Evolutionary conservation across 352 stramenopile species (phyloP), one percentile per base, ranked within the genome.

Genomic region (Phytophthora idaei): DNA sequence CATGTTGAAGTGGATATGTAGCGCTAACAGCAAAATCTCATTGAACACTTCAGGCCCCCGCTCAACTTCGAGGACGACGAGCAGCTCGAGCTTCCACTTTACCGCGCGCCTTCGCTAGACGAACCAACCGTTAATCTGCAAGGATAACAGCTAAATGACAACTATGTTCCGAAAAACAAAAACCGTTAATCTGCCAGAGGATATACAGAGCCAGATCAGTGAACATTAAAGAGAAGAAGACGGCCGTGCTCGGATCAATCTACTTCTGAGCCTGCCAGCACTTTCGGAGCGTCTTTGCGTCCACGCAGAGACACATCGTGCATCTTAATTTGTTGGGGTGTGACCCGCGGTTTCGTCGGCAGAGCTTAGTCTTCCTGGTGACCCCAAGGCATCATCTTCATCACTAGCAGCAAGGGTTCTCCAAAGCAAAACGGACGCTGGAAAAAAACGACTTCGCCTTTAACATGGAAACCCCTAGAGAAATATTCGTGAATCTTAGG

Each of bases 1-100:
- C 21, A 42, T 47, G n/a, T 71, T 65, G 29, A 45, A 61, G 45
- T 44, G 29, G 28, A 48, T 46, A 39, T 31, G 2, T 53, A 11
- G 12, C 28, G 12, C 31, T n/a, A 2, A 25, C 4, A 21, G 21
- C 11, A 31, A 53, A 53, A 25, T 1, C 21, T 7, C 47, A 63
- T 55, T 42, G 15, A 14, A 29, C 48, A 55, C 15, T 14, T n/a
- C 49, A 87, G 79, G n/a, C 76, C 81, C 11, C 77, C 82, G 12
- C 64, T 89, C 27, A 74, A 83, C 44, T 87, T 85, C 15, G 78
- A 87, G 36, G 74, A 80, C 31, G 78, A 85, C 61, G 54, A 70
- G 27, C 67, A 71, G 41, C 73, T 84, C 31, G 56, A 75, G 14
- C 57, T 73, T 14, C 64, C 46, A 32, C 57, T 74, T 67, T 51